Conservation (phyloP, 495 filamentous ascomycete genomes). For the Penicillium fimorum region DNA sequence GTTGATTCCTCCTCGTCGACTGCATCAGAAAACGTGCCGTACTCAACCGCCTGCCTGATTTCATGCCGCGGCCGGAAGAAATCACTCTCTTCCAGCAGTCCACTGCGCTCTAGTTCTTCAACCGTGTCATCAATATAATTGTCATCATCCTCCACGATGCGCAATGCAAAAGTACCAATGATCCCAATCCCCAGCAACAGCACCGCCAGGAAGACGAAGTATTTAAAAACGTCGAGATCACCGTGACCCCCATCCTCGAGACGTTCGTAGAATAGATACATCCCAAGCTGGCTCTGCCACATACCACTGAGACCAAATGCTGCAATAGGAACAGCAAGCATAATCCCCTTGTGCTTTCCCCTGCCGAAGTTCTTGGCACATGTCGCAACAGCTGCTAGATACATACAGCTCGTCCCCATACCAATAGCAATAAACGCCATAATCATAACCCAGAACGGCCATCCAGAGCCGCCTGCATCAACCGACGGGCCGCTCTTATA, state of each 20-base stretch:
- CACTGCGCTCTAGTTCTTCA: slow-evolving; percentile 79
- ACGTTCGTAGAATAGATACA: slow-evolving; percentile 67
- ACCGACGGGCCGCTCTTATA: slow-evolving; percentile 63
- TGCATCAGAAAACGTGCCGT: slow-evolving; percentile 51
- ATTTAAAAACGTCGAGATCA: slow-evolving; percentile 81
- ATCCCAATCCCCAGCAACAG: slow-evolving; percentile 67
- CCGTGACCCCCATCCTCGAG: slow-evolving; percentile 60
- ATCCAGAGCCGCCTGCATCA: slow-evolving; percentile 56
- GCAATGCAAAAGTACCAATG: slow-evolving; percentile 68
- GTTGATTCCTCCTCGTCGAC: slow-evolving; percentile 32
- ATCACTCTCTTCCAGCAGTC: slow-evolving; percentile 69
- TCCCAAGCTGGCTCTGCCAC: slow-evolving; percentile 91
- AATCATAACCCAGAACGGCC: slow-evolving; percentile 81
- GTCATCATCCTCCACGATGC: slow-evolving; percentile 61
- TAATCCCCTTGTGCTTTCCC: slow-evolving; percentile 82
- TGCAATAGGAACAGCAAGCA: slow-evolving; percentile 87
- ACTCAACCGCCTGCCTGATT: slow-evolving; percentile 37
- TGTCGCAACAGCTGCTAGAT: slow-evolving; percentile 81
- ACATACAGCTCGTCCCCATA: slow-evolving; percentile 80
- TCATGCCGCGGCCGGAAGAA: slow-evolving; percentile 53
- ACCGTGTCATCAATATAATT: slow-evolving; percentile 81
- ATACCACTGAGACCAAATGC: slow-evolving; percentile 89
- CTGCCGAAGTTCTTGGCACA: slow-evolving; percentile 96
- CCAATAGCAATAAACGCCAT: slow-evolving; percentile 78
- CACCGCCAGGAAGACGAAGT: slow-evolving; percentile 77